Evolutionary conservation across 2,329 filamentous ascomycete genomes (phyloP).

Genomic region (Falciphora oryzae): DNA sequence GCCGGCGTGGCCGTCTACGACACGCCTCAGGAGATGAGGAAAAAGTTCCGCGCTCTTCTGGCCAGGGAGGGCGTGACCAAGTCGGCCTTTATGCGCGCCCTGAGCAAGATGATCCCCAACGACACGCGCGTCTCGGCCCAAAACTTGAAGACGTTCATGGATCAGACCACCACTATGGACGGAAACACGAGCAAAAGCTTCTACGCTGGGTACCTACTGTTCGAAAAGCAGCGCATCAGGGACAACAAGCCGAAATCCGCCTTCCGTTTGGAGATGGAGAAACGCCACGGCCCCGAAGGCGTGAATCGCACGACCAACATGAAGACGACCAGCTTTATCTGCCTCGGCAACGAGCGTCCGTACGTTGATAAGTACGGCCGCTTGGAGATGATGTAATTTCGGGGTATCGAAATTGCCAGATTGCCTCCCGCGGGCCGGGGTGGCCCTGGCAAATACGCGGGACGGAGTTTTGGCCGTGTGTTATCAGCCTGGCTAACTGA

Average conservation of each 20-base stretch:
- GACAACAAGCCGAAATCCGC: slow-evolving; percentile 41
- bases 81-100: slow-evolving; percentile 43
- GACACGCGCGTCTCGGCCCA: slow-evolving; percentile 27
- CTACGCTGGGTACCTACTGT: slow-evolving; percentile 46
- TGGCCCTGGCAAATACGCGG: neutral
- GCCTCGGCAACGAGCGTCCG: neutral
- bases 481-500: neutral
- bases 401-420: neutral
- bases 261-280: slow-evolving; percentile 42
- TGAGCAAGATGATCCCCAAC: slow-evolving; percentile 5
- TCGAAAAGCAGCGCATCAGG: slow-evolving; percentile 45
- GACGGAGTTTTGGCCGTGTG: neutral
- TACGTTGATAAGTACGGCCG: slow-evolving; percentile 6
- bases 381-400: neutral
- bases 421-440: neutral
- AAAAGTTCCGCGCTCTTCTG: slow-evolving; percentile 48
- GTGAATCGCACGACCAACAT: neutral
- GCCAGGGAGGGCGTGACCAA: slow-evolving; percentile 40
- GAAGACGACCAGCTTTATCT: neutral
- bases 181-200: slow-evolving; percentile 39
- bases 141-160: slow-evolving; percentile 37
- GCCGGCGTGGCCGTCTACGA: slow-evolving; percentile 46
- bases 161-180: slow-evolving; percentile 34
- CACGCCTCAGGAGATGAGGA: slow-evolving; percentile 51
- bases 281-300: slow-evolving; percentile 16